Evolutionary conservation across 441 rosid species (phyloP), one percentile per base, ranked within the genome.

Genomic region (Bruguiera hainesii): DNA sequence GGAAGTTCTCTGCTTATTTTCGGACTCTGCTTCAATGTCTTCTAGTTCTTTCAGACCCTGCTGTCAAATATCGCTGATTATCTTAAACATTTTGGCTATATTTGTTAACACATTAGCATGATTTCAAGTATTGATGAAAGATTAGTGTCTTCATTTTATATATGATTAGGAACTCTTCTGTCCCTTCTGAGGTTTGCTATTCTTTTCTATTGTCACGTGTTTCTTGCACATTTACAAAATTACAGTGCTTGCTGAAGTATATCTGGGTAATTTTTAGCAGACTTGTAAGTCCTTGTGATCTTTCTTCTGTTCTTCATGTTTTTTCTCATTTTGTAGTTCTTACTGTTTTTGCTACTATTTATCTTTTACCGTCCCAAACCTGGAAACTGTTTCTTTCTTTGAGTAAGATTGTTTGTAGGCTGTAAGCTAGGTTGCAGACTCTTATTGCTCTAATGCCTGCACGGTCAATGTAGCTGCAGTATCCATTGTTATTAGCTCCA

Each of bases 161-260:
- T 19, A 37, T 37, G 19, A 20, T 35, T 10, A 25, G 33, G 33
- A 30, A 5, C 33, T 30, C 33, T 30, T 30, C 6, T 5, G 33
- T 30, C 33, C 33, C 33, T 30, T 30, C 33, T 5, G 33, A 5
- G 6, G 33, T 5, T 30, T 5, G 1, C 6, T 30, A 30, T 30
- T 30, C 33, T 30, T 30, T 30, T 30, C 33, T 30, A 5, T 30
- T 30, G 6, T 30, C 33, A 30, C 71, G 82, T 83, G 92, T 98
- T 70, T 86, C 58, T 75, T 85, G 83, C 89, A 30, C 66, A 93
- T 86, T 70, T 95, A 86, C 81, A 90, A 89, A 80, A 75, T 88
- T 8, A 20, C 98, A 90, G 73, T 95, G 99, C 88, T 80, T 95
- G 80, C 83, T 95, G 69, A 95, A 92, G 85, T 90, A 96, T 78